phyloP scores from a whole-genome alignment of 75 land plant species.

The Cryptomeria japonica region DNA sequence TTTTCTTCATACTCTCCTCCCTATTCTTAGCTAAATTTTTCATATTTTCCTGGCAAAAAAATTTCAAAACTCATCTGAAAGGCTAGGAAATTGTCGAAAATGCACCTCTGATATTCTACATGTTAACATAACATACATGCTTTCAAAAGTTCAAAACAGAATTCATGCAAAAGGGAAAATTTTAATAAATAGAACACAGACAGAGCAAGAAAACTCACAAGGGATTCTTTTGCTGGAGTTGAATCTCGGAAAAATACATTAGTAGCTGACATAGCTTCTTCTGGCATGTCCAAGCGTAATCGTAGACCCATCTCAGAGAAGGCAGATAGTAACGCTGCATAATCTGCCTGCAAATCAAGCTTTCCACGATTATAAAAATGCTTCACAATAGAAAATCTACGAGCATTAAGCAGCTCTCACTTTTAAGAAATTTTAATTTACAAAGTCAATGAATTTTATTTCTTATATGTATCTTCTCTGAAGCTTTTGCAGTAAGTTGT shows the following conservation, averaged over 20 bases:
- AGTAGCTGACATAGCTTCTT: slow-evolving; percentile 76
- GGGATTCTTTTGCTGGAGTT: slow-evolving; percentile 75
- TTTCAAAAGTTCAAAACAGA: neutral
- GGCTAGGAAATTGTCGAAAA: slow-evolving; percentile 7
- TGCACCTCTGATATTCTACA: neutral
- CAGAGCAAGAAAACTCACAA: slow-evolving; percentile 36
- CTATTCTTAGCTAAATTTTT: slow-evolving; percentile 59
- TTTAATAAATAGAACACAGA: neutral
- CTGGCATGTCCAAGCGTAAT: slow-evolving; percentile 90
- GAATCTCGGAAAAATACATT: slow-evolving; percentile 77
- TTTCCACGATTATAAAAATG: neutral
- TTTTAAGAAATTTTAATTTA: neutral
- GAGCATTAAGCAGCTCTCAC: neutral
- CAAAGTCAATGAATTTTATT: neutral
- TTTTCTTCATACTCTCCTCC: slow-evolving; percentile 50
- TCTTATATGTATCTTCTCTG: neutral
- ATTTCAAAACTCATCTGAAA: neutral
- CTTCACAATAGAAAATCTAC: neutral
- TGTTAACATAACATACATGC: neutral
- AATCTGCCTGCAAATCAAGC: slow-evolving; percentile 65
- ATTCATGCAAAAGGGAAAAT: neutral
- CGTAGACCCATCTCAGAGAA: slow-evolving; percentile 91
- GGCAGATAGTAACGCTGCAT: slow-evolving; percentile 87
- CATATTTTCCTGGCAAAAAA: slow-evolving; percentile 50
- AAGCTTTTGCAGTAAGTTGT: neutral